Conservation (phyloP, 2,329 filamentous ascomycete genomes). For the Aspergillus sp. region DNA sequence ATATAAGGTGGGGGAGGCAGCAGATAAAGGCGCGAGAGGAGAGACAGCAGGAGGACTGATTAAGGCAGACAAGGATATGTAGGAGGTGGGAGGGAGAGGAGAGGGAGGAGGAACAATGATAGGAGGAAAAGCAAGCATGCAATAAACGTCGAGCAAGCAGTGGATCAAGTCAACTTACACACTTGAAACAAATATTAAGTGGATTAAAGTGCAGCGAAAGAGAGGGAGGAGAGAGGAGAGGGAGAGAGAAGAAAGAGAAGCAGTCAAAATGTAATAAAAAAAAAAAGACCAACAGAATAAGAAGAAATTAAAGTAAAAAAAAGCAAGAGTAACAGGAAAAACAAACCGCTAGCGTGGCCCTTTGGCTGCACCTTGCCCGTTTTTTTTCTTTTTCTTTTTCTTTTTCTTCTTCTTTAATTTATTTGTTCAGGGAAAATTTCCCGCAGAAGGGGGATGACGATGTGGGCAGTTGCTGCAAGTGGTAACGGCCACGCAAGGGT, state of each 20-base stretch:
- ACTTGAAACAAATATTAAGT: no score
- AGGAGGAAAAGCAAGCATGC: no score
- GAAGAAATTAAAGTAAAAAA: neutral
- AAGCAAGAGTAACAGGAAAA: conserved; percentile 1
- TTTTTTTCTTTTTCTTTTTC: no score
- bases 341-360: neutral
- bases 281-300: neutral
- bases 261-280: conserved; percentile 1
- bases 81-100: conserved; percentile 3
- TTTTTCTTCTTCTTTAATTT: no score
- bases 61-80: conserved; percentile 1
- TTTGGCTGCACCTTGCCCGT: no score
- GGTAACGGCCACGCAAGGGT: neutral
- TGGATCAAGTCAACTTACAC: no score
- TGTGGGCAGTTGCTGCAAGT: no score
- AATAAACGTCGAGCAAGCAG: no score
- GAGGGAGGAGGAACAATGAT: neutral
- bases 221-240: neutral
- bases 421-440: no score
- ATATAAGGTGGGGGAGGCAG: no score
- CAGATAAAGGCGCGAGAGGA: neutral
- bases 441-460: no score
- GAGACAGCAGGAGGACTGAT: conserved; percentile 1
- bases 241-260: neutral
- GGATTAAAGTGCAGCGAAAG: neutral